phyloP scores from a whole-genome alignment of 805 yeast species.

The Saccharomyces mikatae region DNA sequence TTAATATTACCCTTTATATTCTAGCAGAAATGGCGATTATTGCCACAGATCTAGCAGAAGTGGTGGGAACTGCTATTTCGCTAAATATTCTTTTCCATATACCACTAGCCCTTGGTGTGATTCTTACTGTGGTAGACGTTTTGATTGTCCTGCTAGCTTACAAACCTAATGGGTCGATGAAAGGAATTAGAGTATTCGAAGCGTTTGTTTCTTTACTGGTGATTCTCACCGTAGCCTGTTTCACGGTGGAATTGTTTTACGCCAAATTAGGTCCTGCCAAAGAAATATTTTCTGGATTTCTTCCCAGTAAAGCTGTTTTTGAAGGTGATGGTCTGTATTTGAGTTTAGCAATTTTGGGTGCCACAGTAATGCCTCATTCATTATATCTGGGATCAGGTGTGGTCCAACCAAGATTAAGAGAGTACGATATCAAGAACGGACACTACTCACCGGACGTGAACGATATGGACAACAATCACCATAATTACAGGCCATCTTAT shows the following conservation, averaged over 20 bases:
- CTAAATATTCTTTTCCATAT: conserved; percentile 72
- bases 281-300: conserved; percentile 63
- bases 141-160: conserved; percentile 80
- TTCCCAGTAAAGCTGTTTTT: conserved; percentile 44
- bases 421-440: conserved; percentile 65
- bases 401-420: conserved; percentile 77
- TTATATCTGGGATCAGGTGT: conserved; percentile 81
- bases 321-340: conserved; percentile 62
- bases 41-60: conserved; percentile 95
- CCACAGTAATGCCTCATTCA: conserved; percentile 94
- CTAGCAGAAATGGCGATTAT: conserved; percentile 87
- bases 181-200: conserved; percentile 72
- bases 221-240: conserved; percentile 76
- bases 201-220: conserved; percentile 71
- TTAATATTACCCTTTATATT: conserved; percentile 57
- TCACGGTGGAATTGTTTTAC: conserved; percentile 65
- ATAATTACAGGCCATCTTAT: conserved; percentile 64
- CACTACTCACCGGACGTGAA: conserved; percentile 37
- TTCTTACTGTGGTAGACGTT: conserved; percentile 80
- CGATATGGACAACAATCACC: conserved; percentile 32
- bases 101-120: conserved; percentile 77
- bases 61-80: conserved; percentile 95
- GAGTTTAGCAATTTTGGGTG: conserved; percentile 82
- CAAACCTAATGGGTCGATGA: conserved; percentile 74
- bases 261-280: conserved; percentile 49